phyloP scores from a whole-genome alignment of 2,329 filamentous ascomycete genomes.

The Cercospora sp. region DNA sequence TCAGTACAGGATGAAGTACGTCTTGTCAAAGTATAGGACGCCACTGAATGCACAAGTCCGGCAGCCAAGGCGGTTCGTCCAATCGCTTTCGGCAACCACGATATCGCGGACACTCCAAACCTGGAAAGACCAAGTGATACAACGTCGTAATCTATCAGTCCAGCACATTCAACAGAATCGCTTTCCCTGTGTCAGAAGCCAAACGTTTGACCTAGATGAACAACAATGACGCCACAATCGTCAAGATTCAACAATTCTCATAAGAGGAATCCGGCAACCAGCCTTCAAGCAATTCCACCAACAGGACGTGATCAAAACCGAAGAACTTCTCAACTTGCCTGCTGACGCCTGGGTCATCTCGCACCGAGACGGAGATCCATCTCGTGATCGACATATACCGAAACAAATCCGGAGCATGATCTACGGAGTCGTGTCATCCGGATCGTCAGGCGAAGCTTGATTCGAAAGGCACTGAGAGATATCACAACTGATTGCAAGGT shows the following conservation, averaged over 20 bases:
- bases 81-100: not conserved
- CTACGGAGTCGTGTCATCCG: not conserved
- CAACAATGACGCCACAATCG: not conserved
- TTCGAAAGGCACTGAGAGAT: not conserved
- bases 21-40: not conserved
- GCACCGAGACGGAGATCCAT: slow-evolving; percentile 8
- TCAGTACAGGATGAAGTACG: not conserved
- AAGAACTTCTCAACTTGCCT: not conserved
- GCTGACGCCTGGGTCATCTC: slow-evolving; percentile 12
- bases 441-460: not conserved
- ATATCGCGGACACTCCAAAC: not conserved
- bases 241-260: not conserved
- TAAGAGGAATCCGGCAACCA: slow-evolving; percentile 12
- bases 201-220: not conserved
- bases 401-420: not conserved
- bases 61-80: not conserved
- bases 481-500: not conserved
- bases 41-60: not conserved
- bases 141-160: not conserved
- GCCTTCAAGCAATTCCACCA: slow-evolving; percentile 15
- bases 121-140: not conserved
- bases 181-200: not conserved
- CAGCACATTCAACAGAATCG: not conserved
- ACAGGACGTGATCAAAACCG: not conserved
- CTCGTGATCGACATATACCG: slow-evolving; percentile 8